These are phyloP conservation scores for Venturia effusa DNA, from an alignment of 2,329 filamentous ascomycete species.

Conservation along the genomic window DNA sequence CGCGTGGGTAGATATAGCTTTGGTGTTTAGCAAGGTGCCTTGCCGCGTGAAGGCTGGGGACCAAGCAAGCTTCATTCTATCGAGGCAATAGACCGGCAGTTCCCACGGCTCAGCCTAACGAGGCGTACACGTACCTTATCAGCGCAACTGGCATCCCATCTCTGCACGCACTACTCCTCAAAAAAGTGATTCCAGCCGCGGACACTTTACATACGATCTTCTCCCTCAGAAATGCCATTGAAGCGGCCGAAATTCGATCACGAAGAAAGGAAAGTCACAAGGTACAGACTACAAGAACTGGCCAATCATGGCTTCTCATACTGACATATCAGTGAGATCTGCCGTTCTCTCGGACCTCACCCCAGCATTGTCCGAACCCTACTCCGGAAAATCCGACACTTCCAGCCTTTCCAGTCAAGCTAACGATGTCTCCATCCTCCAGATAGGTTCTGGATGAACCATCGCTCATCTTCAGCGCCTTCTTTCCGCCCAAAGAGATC, in stretches of 20 bases:
- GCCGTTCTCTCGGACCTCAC: background rate
- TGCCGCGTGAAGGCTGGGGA: background rate
- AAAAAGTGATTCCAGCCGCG: too few relatives aligned
- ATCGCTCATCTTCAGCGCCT: slow-evolving; percentile 46
- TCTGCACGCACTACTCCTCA: too few relatives aligned
- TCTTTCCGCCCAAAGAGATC: slow-evolving; percentile 59
- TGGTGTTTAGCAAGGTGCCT: background rate
- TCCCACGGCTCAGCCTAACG: too few relatives aligned
- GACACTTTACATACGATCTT: too few relatives aligned
- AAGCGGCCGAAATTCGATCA: too few relatives aligned
- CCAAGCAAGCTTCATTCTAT: background rate
- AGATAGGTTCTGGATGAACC: slow-evolving; percentile 61
- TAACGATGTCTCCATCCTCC: slow-evolving; percentile 57
- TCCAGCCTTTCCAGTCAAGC: slow-evolving; percentile 1
- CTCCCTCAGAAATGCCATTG: too few relatives aligned
- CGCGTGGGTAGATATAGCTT: background rate
- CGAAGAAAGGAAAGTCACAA: too few relatives aligned
- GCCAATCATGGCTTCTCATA: background rate
- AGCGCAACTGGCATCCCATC: too few relatives aligned
- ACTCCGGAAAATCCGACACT: background rate
- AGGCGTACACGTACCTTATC: too few relatives aligned
- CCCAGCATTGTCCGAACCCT: slow-evolving; percentile 9
- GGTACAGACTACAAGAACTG: too few relatives aligned
- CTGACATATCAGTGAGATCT: background rate
- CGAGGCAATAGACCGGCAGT: too few relatives aligned